Base-by-base conservation (phyloP, 2,329 filamentous ascomycete species). In the Sarocladium kiliense region DNA sequence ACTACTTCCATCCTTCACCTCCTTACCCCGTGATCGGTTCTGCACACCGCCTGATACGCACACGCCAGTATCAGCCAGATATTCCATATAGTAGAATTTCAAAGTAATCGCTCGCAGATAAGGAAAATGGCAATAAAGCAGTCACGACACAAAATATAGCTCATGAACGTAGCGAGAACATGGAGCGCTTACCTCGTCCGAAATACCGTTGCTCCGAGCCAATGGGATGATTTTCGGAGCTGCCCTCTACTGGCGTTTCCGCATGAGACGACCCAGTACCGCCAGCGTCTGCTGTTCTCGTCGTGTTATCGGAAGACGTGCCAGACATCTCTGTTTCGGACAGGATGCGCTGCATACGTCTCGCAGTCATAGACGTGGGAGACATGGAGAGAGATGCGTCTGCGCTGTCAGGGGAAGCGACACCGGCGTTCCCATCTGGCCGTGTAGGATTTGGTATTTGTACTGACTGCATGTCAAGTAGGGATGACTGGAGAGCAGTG, bases 401-500 rank as follows among this genome's bases (percentile, higher is more conserved):
- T 9, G 77, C 65, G 3, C 58, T 58, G 37, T 66, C 63, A 2
- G 59, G 45, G 1, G 58, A 54, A 62, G 61, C 32, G 56, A 57
- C 42, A 63, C 57, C 16, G 58, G 60, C 9, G 58, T 57, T 18
- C 60, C 59, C 10, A 57, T 60, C 34, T 64, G 57, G 21, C 67
- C 18, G 26, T 12, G n/a, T 18, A 16, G 26, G 30, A 3, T 32
- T 25, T 14, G 47, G 30, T 14, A 51, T 25, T 14, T 51, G n/a
- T 23, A 18, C 69, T 7, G 72, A 70, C 58, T 73, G 71, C 67
- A 79, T 69, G 53, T 81, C 77, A 41, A 80, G 63, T 4, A 81
- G 61, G 2, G 73, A 73, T 9, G 74, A 76, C 64, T 84, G 77
- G 19, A 82, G 66, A 1, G 73, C 73, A 12, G 74, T 77, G 62